Percentiles rank a stretch among this genome's conserved stretches.
Evolutionary conservation across 2,329 filamentous ascomycete genomes (phyloP).

Genomic region (Dothideomycetes sp.): DNA sequence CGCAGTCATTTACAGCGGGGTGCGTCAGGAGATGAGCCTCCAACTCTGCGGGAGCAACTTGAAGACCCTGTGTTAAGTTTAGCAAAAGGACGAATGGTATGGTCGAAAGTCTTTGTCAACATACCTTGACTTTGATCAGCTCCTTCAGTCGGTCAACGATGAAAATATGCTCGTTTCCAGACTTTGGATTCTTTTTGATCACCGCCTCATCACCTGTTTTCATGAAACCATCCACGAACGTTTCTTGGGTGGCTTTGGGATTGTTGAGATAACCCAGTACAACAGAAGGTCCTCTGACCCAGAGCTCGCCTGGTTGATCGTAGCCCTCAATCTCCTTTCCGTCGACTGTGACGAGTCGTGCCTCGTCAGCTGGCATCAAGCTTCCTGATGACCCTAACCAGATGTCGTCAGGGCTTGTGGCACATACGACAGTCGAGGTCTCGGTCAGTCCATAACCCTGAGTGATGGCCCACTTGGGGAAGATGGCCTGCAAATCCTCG

Average conservation of each 20-base stretch:
- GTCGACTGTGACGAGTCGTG: conserved; percentile 56
- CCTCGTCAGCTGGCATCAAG: conserved; percentile 53
- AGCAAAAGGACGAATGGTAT: too few species aligned
- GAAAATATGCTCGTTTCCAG: conserved; percentile 68
- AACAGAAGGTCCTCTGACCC: conserved; percentile 65
- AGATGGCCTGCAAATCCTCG: conserved; percentile 48
- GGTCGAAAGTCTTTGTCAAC: too few species aligned
- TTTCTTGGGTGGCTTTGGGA: conserved; percentile 65
- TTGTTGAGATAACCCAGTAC: conserved; percentile 82
- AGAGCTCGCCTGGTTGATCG: conserved; percentile 68
- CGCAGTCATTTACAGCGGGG: conserved; percentile 62
- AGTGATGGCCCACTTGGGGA: conserved; percentile 51
- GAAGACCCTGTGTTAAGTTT: conserved; percentile 40
- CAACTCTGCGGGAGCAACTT: conserved; percentile 75
- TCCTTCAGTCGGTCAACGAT: conserved; percentile 77
- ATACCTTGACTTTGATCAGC: conserved; percentile 66
- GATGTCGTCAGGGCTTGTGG: conserved; percentile 51
- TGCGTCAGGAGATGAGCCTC: conserved; percentile 71
- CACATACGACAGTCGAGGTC: conserved; percentile 57
- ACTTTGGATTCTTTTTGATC: conserved; percentile 46
- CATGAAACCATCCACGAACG: conserved; percentile 54
- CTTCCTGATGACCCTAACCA: conserved; percentile 62
- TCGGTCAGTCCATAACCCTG: conserved; percentile 77
- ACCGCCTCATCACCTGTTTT: conserved; percentile 77
- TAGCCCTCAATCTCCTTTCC: conserved; percentile 60